phyloP scores from a whole-genome alignment of 1,284 basidiomycete genomes.

The Phellinidium pouzarii region DNA sequence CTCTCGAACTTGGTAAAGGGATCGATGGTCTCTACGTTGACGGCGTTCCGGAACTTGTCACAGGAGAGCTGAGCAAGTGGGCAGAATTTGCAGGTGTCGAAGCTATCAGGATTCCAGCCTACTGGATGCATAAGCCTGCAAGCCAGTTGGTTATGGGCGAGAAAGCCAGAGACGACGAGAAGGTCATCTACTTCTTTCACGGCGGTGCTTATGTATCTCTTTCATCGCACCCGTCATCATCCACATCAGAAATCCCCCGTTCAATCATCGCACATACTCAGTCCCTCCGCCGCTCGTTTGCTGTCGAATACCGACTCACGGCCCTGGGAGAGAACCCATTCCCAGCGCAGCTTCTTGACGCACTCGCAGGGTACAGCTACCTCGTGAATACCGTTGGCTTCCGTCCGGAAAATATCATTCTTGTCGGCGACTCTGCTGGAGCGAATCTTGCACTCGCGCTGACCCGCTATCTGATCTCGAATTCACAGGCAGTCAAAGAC shows the following conservation, averaged over 20 bases:
- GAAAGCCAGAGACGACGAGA: slow-evolving; percentile 21
- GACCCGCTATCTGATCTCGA: slow-evolving; percentile 27
- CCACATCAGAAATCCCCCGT: slow-evolving; percentile 25
- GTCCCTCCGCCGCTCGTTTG: slow-evolving; percentile 27
- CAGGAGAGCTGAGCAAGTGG: slow-evolving; percentile 30
- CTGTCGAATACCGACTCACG: slow-evolving; percentile 31
- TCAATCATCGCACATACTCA: slow-evolving; percentile 20
- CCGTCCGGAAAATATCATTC: slow-evolving; percentile 37
- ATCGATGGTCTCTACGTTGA: slow-evolving; percentile 33
- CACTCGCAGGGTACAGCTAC: slow-evolving; percentile 39
- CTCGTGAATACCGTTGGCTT: slow-evolving; percentile 35
- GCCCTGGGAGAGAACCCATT: slow-evolving; percentile 30
- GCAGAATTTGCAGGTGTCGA: slow-evolving; percentile 19
- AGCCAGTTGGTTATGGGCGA: background rate
- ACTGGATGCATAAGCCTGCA: slow-evolving; percentile 17
- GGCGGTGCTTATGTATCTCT: slow-evolving; percentile 41
- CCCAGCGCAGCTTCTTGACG: slow-evolving; percentile 44
- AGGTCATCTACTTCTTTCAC: slow-evolving; percentile 45
- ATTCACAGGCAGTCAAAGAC: slow-evolving; percentile 23
- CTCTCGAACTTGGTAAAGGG: slow-evolving; percentile 12
- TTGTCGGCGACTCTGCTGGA: slow-evolving; percentile 52
- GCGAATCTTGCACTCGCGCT: slow-evolving; percentile 44
- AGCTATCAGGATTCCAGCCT: slow-evolving; percentile 20
- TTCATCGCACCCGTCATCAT: slow-evolving; percentile 38
- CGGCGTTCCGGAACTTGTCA: slow-evolving; percentile 47